Evolutionary conservation across 768 basidiomycete genomes (phyloP).

Genomic region (Pisolithus tinctorius): DNA sequence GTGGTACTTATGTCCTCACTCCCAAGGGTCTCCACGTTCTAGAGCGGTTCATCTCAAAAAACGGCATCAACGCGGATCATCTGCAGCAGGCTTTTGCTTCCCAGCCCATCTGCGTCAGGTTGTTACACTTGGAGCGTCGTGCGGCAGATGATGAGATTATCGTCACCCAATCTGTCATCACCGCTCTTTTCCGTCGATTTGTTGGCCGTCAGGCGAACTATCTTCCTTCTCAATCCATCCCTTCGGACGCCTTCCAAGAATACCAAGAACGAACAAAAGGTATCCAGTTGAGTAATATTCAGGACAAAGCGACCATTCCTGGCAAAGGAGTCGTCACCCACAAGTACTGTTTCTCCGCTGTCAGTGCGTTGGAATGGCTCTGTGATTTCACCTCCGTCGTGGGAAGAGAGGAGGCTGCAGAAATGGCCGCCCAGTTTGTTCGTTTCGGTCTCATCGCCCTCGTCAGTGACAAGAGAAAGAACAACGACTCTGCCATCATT

Average conservation of each 20-base stretch:
- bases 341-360: constrained; percentile 79
- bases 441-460: constrained; percentile 86
- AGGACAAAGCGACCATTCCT: constrained; percentile 51
- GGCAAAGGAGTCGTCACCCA: constrained; percentile 41
- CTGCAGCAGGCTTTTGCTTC: constrained; percentile 83
- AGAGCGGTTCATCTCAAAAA: constrained; percentile 99
- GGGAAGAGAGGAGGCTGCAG: constrained; percentile 92
- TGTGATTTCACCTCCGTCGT: constrained; percentile 96
- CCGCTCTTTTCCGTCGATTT: constrained; percentile 93
- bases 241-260: constrained; percentile 56
- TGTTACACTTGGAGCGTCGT: constrained; percentile 92
- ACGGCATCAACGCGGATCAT: constrained; percentile 94
- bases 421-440: constrained; percentile 97
- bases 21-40: constrained; percentile 98
- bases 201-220: constrained; percentile 85
- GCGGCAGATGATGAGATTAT: constrained; percentile 95
- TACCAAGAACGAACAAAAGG: constrained; percentile 79
- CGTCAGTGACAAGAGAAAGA: constrained; percentile 87
- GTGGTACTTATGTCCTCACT: constrained; percentile 91
- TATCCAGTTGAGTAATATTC: constrained; percentile 61
- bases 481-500: constrained; percentile 87
- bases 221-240: constrained; percentile 37
- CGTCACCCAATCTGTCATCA: constrained; percentile 88
- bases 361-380: constrained; percentile 91
- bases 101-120: constrained; percentile 95